These are phyloP conservation scores for Luffa acutangula DNA, from an alignment of 306 rosid genomes.

Conservation along the genomic window DNA sequence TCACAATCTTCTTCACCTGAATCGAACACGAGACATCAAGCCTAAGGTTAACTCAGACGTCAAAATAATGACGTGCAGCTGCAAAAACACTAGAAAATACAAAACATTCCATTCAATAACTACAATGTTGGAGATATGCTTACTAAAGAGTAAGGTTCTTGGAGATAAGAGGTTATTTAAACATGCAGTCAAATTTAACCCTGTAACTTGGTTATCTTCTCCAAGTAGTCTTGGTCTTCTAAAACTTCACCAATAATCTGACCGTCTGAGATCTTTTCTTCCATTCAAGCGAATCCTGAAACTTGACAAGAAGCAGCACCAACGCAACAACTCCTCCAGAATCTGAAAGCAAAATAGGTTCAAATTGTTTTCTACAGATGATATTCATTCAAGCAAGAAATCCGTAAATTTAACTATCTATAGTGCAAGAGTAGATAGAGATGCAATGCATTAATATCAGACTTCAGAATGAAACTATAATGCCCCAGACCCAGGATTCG, in stretches of 20 bases:
- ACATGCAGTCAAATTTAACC: neutral
- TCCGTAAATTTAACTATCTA: neutral
- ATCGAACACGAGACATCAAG: neutral
- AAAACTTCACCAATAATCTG: neutral
- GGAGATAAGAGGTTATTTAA: neutral
- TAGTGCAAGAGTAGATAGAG: neutral
- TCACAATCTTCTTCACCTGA: constrained; percentile 13
- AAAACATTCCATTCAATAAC: neutral
- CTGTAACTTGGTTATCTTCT: constrained; percentile 4
- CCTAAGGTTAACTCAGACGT: neutral
- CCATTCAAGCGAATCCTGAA: constrained; percentile 1
- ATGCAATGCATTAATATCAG: neutral
- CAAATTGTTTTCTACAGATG: neutral
- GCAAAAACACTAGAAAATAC: neutral
- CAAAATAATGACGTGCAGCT: neutral
- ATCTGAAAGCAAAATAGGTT: neutral
- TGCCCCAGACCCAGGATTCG: no score
- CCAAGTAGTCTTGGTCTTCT: constrained; percentile 3
- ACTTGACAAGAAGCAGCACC: neutral
- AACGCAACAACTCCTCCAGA: neutral
- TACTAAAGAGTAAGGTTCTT: neutral
- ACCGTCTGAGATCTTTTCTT: neutral
- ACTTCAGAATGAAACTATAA: neutral
- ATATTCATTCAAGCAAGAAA: neutral
- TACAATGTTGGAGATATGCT: neutral